These are phyloP conservation scores for Xylaria nigripes DNA, from an alignment of 495 filamentous ascomycete genomes.

Conservation along the genomic window DNA sequence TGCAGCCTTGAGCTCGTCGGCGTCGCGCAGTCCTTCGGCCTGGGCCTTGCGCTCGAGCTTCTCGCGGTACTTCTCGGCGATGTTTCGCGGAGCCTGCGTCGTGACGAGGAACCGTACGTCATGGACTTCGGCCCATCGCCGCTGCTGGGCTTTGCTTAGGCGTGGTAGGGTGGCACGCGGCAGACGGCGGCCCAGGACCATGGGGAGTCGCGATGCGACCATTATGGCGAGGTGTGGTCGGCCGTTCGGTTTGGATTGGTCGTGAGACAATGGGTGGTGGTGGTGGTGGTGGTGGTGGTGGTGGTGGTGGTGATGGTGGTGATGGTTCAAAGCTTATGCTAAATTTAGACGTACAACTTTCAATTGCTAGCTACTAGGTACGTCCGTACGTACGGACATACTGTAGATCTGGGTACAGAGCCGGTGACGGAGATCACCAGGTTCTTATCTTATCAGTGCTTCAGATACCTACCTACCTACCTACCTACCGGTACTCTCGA, in stretches of 20 bases:
- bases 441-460: conserved; percentile 5
- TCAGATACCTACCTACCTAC: neutral
- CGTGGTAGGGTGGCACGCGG: conserved; percentile 16
- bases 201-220: conserved; percentile 21
- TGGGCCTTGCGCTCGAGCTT: conserved; percentile 82
- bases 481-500: too few relatives aligned
- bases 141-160: conserved; percentile 42
- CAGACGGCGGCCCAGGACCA: conserved; percentile 7
- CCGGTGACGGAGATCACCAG: neutral
- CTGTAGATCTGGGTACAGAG: too few relatives aligned
- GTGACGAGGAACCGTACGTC: conserved; percentile 80
- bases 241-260: neutral
- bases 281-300: too few relatives aligned
- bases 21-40: conserved; percentile 62
- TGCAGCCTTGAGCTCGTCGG: conserved; percentile 69
- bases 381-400: too few relatives aligned
- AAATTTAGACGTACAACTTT: too few relatives aligned
- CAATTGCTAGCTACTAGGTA: too few relatives aligned
- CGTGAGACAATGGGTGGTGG: neutral
- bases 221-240: conserved; percentile 13
- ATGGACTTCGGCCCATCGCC: conserved; percentile 85
- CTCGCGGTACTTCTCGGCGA: conserved; percentile 76
- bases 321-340: too few relatives aligned
- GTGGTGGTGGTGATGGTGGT: too few relatives aligned
- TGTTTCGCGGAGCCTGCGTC: conserved; percentile 46